Conservation (phyloP, 108 stramenopile species). For the Cylindrotheca fusiformis region DNA sequence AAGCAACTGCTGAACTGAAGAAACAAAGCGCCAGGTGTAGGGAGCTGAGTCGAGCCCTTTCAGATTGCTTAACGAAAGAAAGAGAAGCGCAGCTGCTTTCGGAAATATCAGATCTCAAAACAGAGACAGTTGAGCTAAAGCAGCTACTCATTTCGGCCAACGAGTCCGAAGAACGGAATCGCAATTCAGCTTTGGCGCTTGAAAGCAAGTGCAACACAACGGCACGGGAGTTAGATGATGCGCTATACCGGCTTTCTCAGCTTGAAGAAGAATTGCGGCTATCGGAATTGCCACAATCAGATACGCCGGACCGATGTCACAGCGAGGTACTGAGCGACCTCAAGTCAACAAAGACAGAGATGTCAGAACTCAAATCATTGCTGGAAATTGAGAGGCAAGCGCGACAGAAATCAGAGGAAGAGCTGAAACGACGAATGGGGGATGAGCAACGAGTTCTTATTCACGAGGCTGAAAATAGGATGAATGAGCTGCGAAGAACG, state of each 20-base stretch:
- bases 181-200: constrained; percentile 22
- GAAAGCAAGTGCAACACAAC: constrained; percentile 36
- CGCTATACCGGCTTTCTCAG: constrained; percentile 25
- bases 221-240: constrained; percentile 28
- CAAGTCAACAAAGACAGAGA: constrained; percentile 8
- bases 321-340: background rate
- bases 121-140: constrained; percentile 56
- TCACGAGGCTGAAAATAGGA: constrained; percentile 63
- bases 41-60: constrained; percentile 1
- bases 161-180: constrained; percentile 58
- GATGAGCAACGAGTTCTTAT: constrained; percentile 72
- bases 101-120: constrained; percentile 25
- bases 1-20: constrained; percentile 23
- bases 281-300: constrained; percentile 6
- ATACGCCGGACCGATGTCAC: background rate
- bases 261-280: constrained; percentile 53
- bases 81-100: constrained; percentile 4
- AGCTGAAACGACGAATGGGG: constrained; percentile 45
- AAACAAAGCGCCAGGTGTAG: background rate
- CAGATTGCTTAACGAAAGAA: constrained; percentile 7
- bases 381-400: constrained; percentile 42
- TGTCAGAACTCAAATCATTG: constrained; percentile 47
- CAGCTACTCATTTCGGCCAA: constrained; percentile 56
- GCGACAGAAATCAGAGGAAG: constrained; percentile 35
- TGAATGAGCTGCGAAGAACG: constrained; percentile 42